Conservation (phyloP, 1,284 basidiomycete species). For the Fomitopsis pinicola region DNA sequence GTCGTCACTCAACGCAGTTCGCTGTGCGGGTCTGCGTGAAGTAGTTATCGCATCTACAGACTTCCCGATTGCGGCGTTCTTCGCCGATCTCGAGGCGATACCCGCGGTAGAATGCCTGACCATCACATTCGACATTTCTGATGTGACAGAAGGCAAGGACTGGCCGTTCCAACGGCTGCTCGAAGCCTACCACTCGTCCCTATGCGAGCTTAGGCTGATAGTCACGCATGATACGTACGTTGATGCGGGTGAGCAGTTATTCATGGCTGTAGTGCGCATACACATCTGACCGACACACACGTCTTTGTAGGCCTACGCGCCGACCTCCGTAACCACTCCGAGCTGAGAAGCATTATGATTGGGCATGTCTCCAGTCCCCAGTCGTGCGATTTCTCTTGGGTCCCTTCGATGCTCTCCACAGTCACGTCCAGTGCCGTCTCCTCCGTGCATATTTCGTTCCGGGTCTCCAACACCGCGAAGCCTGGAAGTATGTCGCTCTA, state of each 20-base stretch:
- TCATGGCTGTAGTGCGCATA: not conserved
- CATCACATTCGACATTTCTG: not conserved
- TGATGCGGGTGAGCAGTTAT: not conserved
- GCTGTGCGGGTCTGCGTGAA: not conserved
- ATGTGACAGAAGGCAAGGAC: not conserved
- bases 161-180: not conserved
- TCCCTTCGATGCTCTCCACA: not conserved
- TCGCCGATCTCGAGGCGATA: not conserved
- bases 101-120: not conserved
- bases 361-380: not conserved
- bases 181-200: not conserved
- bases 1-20: not conserved
- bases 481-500: not conserved
- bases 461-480: not conserved
- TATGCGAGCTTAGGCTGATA: not conserved
- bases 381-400: not conserved
- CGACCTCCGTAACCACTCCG: not conserved
- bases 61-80: not conserved
- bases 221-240: not conserved
- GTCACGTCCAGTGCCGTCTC: not conserved
- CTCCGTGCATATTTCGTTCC: not conserved
- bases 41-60: not conserved
- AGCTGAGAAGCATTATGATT: not conserved
- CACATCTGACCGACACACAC: not conserved
- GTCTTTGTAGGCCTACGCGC: not conserved